Conservation (phyloP, 2,329 filamentous ascomycete species). For the Aspergillus sojae region DNA sequence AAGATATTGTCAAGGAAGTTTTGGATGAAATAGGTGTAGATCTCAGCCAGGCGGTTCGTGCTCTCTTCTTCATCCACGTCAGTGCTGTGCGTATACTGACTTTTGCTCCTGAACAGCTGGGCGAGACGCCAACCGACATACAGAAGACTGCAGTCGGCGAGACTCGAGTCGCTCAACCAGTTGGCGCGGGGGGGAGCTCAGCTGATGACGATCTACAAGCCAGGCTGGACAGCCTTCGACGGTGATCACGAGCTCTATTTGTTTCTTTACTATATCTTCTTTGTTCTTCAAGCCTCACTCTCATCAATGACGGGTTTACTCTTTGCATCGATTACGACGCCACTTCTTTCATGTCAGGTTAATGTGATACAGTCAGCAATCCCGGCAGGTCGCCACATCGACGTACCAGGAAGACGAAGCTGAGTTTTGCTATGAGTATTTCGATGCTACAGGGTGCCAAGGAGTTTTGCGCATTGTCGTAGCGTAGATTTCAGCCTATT, state of each 20-base stretch:
- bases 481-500: not conserved
- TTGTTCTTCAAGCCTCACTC: not conserved
- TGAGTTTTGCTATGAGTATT: not conserved
- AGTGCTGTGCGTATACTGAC: constrained; percentile 22
- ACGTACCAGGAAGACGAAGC: no score
- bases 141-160: constrained; percentile 74
- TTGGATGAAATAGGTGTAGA: constrained; percentile 96
- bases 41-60: constrained; percentile 79
- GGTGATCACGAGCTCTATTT: constrained; percentile 37
- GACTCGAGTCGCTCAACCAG: constrained; percentile 79
- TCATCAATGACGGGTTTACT: not conserved
- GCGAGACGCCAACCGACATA: constrained; percentile 84
- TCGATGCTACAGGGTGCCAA: not conserved
- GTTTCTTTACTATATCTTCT: not conserved
- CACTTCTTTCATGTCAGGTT: not conserved
- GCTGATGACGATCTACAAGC: constrained; percentile 92
- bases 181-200: constrained; percentile 59
- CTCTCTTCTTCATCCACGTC: not conserved
- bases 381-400: not conserved
- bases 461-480: not conserved
- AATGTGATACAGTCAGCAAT: not conserved
- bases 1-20: constrained; percentile 95
- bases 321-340: constrained; percentile 2
- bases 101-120: constrained; percentile 63
- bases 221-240: constrained; percentile 80